Percentiles rank a stretch among this genome's conserved stretches.
These are phyloP conservation scores for Thielaviopsis populi DNA, from an alignment of 2,329 filamentous ascomycete genomes.

Conservation along the genomic window DNA sequence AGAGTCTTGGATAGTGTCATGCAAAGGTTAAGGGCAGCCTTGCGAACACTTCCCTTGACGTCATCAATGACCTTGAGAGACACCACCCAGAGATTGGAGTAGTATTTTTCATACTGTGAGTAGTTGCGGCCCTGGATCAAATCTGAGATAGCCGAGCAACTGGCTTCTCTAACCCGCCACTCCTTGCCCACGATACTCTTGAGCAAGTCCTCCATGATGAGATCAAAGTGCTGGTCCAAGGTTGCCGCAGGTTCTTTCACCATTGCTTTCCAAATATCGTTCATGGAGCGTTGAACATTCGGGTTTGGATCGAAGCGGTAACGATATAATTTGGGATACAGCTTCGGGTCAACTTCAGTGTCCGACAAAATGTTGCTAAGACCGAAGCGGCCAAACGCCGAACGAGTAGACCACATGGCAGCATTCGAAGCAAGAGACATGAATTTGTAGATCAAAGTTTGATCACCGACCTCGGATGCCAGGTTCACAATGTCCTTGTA, in stretches of 20 bases:
- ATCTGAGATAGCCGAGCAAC: conserved; percentile 78
- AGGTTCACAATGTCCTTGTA: conserved; percentile 97
- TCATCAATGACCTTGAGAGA: conserved; percentile 90
- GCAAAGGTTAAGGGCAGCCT: conserved; percentile 67
- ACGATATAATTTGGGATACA: conserved; percentile 87
- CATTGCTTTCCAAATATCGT: conserved; percentile 92
- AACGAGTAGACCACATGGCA: conserved; percentile 92
- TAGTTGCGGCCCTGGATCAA: conserved; percentile 68
- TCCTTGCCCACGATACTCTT: conserved; percentile 77
- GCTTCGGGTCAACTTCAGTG: conserved; percentile 74
- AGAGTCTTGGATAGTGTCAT: conserved; percentile 72
- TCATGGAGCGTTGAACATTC: conserved; percentile 90
- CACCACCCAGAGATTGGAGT: conserved; percentile 69
- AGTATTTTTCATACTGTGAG: conserved; percentile 65
- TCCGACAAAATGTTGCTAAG: conserved; percentile 84
- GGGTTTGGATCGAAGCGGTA: conserved; percentile 92
- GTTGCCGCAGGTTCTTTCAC: conserved; percentile 72
- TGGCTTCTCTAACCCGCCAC: conserved; percentile 86
- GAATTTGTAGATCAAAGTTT: conserved; percentile 92
- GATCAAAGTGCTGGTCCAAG: conserved; percentile 69
- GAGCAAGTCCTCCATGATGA: conserved; percentile 76
- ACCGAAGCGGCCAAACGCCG: conserved; percentile 87
- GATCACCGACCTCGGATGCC: conserved; percentile 92
- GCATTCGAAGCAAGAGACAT: conserved; percentile 96
- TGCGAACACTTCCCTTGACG: conserved; percentile 79